phyloP scores from a whole-genome alignment of 1,284 basidiomycete genomes.

The Sporisorium exsertum region DNA sequence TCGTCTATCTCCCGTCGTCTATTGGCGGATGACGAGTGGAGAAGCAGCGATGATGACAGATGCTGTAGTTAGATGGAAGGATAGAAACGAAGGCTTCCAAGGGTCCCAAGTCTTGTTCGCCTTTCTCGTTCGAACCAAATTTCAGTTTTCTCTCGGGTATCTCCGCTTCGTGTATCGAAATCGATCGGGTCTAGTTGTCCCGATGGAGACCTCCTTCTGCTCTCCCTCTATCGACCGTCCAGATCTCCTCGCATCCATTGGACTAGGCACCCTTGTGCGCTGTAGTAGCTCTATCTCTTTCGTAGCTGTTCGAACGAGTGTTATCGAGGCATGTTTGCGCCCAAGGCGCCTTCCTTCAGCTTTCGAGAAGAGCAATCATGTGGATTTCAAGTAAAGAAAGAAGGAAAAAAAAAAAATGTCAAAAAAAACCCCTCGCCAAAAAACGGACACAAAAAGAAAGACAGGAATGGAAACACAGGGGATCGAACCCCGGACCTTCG shows the following conservation, averaged over 20 bases:
- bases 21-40: not conserved
- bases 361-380: too few relatives aligned
- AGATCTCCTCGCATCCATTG: too few relatives aligned
- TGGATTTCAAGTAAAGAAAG: not conserved
- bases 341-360: too few relatives aligned
- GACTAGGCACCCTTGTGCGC: too few relatives aligned
- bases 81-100: not conserved
- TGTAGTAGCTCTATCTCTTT: too few relatives aligned
- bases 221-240: too few relatives aligned
- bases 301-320: too few relatives aligned
- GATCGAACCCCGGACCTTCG: constrained; percentile 58
- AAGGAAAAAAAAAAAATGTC: not conserved
- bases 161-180: not conserved
- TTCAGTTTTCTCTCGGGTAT: constrained; percentile 5
- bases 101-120: not conserved
- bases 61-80: not conserved
- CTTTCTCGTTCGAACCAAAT: not conserved
- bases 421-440: not conserved
- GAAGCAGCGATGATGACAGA: not conserved
- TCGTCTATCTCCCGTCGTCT: not conserved
- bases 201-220: not conserved
- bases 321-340: too few relatives aligned
- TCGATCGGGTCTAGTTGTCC: not conserved
- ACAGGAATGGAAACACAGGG: constrained; percentile 56
- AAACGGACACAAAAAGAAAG: constrained; percentile 17